Conservation (phyloP, 352 stramenopile species). For the Globisporangium radiosum region DNA sequence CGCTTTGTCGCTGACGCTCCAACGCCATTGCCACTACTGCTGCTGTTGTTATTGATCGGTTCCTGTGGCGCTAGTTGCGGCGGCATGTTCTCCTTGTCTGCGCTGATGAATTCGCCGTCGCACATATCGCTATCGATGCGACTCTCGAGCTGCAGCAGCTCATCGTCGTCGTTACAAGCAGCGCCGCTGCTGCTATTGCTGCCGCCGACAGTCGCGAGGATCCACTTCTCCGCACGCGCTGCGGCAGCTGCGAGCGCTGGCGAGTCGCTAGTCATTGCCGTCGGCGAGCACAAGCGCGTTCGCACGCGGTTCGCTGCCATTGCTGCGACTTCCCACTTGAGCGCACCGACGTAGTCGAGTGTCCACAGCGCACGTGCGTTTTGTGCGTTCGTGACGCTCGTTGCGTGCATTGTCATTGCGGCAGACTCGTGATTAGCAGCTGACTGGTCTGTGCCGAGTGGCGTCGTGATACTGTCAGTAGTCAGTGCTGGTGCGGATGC, state of each 20-base stretch:
- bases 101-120: not conserved
- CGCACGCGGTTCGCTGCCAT: not conserved
- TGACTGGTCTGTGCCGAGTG: too few species aligned
- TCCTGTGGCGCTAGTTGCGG: not conserved
- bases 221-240: slow-evolving; percentile 2
- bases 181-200: too few species aligned
- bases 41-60: not conserved
- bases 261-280: not conserved
- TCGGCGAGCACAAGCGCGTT: not conserved
- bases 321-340: slow-evolving; percentile 2
- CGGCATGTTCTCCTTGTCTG: slow-evolving; percentile 11
- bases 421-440: too few species aligned
- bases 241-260: not conserved
- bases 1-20: not conserved
- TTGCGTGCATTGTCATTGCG: too few species aligned
- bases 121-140: too few species aligned
- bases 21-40: not conserved
- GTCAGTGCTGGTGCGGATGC: too few species aligned
- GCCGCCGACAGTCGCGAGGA: not conserved
- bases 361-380: not conserved
- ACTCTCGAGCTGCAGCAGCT: too few species aligned
- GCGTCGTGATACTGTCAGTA: too few species aligned
- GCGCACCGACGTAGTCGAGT: slow-evolving; percentile 4
- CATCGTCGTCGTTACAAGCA: too few species aligned
- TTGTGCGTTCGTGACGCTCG: too few species aligned